These are phyloP conservation scores for Pseudohyphozyma bogoriensis DNA, from an alignment of 768 basidiomycete genomes.

Conservation along the genomic window DNA sequence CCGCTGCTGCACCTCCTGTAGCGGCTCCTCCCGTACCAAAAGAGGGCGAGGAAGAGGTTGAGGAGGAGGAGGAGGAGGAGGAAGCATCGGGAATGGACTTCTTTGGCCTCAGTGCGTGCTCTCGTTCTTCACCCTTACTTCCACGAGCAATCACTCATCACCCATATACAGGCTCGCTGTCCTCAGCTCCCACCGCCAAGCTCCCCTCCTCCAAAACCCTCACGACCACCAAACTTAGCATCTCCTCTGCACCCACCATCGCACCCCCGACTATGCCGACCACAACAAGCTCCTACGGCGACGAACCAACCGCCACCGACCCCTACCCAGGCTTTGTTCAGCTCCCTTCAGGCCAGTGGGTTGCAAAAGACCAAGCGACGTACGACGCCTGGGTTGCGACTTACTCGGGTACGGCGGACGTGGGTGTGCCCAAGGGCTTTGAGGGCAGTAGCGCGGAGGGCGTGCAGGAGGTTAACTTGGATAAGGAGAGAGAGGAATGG, in stretches of 20 bases:
- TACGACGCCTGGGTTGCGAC: constrained; percentile 19
- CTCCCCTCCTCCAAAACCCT: neutral
- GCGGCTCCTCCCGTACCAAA: neutral
- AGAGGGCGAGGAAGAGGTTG: too few species aligned
- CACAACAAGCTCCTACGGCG: neutral
- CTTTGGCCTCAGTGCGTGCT: constrained; percentile 32
- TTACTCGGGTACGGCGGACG: neutral
- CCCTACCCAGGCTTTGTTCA: constrained; percentile 81
- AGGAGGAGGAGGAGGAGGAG: too few species aligned
- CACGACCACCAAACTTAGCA: neutral
- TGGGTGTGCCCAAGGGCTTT: constrained; percentile 13
- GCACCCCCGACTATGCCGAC: constrained; percentile 2
- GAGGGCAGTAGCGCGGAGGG: constrained; percentile 9
- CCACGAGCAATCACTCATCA: neutral
- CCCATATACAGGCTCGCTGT: constrained; percentile 3
- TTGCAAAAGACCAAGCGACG: constrained; percentile 52
- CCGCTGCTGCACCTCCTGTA: neutral
- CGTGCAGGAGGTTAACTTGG: constrained; percentile 18
- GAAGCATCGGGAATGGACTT: constrained; percentile 27
- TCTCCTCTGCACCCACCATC: constrained; percentile 7
- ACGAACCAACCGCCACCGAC: constrained; percentile 54
- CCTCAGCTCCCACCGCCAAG: too few species aligned
- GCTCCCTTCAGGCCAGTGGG: constrained; percentile 69
- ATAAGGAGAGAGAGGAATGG: constrained; percentile 18
- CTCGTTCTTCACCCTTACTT: too few species aligned